Percentiles rank a stretch among this genome's conserved stretches.
Evolutionary conservation across 768 basidiomycete species (phyloP).

Genomic region (Rhizopogon vesiculosus): DNA sequence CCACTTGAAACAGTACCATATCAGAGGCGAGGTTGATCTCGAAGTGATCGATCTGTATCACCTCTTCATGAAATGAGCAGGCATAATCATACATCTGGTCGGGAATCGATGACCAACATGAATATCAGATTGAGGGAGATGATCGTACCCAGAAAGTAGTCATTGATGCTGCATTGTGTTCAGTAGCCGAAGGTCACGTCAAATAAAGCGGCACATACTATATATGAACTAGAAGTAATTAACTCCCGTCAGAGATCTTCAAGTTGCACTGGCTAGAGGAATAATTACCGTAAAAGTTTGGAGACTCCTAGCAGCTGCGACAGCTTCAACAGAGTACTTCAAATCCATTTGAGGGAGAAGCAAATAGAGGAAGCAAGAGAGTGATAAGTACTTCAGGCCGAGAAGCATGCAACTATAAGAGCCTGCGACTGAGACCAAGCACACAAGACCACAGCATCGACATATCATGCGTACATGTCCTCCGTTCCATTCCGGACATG

Average conservation of each 20-base stretch:
- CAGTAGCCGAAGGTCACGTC: not conserved
- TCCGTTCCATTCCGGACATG: too few relatives aligned
- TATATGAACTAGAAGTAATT: not conserved
- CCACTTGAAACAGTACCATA: not conserved
- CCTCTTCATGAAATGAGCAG: not conserved
- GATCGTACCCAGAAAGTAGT: constrained; percentile 4
- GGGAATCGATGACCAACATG: not conserved
- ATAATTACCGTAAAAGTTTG: not conserved
- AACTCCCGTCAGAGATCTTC: not conserved
- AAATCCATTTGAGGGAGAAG: not conserved
- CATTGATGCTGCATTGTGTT: not conserved
- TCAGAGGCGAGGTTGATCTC: not conserved
- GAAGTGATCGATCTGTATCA: not conserved
- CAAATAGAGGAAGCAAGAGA: too few relatives aligned
- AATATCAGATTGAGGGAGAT: not conserved
- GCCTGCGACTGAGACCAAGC: too few relatives aligned
- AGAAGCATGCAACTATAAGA: not conserved
- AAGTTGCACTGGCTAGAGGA: not conserved
- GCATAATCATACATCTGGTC: constrained; percentile 2
- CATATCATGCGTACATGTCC: too few relatives aligned
- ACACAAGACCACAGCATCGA: too few relatives aligned
- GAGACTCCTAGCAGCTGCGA: constrained; percentile 1
- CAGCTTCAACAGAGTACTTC: not conserved
- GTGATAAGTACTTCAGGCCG: not conserved
- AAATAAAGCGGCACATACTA: not conserved